Percentiles rank a stretch among this genome's conserved stretches.
These are phyloP conservation scores for Ligustrum vulgare DNA, from an alignment of 257 asterid species.

Conservation along the genomic window DNA sequence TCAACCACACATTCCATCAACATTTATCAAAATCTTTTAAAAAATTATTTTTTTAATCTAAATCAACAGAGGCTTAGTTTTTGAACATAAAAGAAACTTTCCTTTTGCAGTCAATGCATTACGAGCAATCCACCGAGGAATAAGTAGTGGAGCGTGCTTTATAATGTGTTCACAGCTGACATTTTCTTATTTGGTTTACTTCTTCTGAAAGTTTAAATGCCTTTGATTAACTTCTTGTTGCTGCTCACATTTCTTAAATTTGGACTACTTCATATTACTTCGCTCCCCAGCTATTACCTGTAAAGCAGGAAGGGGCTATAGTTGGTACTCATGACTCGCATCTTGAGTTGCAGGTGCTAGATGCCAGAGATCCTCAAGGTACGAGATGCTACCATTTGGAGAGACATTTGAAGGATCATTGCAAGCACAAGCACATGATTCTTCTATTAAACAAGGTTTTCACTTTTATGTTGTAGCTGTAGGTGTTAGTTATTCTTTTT, in stretches of 20 bases:
- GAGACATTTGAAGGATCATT: conserved; percentile 85
- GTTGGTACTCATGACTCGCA: conserved; percentile 1
- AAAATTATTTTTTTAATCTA: too few species aligned
- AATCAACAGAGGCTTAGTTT: background rate
- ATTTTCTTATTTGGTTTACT: background rate
- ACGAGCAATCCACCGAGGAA: background rate
- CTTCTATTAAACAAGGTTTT: conserved; percentile 83
- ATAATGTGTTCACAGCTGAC: background rate
- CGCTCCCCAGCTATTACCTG: background rate
- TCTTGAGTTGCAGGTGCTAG: conserved; percentile 67
- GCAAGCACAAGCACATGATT: conserved; percentile 94
- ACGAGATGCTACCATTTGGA: conserved; percentile 97
- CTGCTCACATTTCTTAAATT: background rate
- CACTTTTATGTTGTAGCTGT: background rate
- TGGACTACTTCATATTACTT: background rate
- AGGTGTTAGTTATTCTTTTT: background rate
- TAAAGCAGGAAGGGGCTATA: background rate
- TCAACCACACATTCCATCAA: too few species aligned
- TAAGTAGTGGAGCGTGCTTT: background rate
- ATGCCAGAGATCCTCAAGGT: conserved; percentile 97
- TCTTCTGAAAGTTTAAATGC: background rate
- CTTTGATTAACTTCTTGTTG: background rate
- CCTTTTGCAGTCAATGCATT: background rate
- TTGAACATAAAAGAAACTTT: background rate
- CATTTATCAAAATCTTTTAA: too few species aligned